Evolutionary conservation across 306 rosid species (phyloP).

Genomic region (Sophora flavescens): DNA sequence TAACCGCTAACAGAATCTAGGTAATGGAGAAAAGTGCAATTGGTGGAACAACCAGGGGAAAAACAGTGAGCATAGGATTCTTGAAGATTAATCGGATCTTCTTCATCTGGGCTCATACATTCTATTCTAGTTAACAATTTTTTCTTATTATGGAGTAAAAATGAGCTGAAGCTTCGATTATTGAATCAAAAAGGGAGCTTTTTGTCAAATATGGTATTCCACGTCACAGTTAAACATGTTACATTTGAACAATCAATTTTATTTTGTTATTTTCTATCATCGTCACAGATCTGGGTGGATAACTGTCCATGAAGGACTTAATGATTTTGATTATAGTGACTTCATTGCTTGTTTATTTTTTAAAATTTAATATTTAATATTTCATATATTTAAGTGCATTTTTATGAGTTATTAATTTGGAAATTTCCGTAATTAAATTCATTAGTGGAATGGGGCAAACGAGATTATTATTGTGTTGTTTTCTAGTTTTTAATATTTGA

Average conservation of each 20-base stretch:
- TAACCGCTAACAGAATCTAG: slow-evolving; percentile 72
- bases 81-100: slow-evolving; percentile 17
- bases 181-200: not conserved
- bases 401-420: too few species aligned
- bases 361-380: too few species aligned
- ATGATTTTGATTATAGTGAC: not conserved
- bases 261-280: slow-evolving; percentile 34
- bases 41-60: slow-evolving; percentile 95
- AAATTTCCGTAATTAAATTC: too few species aligned
- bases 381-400: too few species aligned
- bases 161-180: slow-evolving; percentile 12
- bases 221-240: slow-evolving; percentile 9
- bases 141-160: slow-evolving; percentile 8
- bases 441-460: too few species aligned
- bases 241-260: slow-evolving; percentile 20
- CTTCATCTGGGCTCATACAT: not conserved
- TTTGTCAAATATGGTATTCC: slow-evolving; percentile 20
- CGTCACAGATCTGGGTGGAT: slow-evolving; percentile 26
- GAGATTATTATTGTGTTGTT: too few species aligned
- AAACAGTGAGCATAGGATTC: slow-evolving; percentile 43
- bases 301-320: slow-evolving; percentile 35
- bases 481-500: too few species aligned
- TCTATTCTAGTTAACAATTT: not conserved
- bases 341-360: slow-evolving; percentile 35
- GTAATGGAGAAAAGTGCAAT: slow-evolving; percentile 94